Percentiles rank a stretch among this genome's conserved stretches.
Evolutionary conservation across 1,139 yeast genomes (phyloP).

Genomic region (Hemisphaericaspora lyxosophila): DNA sequence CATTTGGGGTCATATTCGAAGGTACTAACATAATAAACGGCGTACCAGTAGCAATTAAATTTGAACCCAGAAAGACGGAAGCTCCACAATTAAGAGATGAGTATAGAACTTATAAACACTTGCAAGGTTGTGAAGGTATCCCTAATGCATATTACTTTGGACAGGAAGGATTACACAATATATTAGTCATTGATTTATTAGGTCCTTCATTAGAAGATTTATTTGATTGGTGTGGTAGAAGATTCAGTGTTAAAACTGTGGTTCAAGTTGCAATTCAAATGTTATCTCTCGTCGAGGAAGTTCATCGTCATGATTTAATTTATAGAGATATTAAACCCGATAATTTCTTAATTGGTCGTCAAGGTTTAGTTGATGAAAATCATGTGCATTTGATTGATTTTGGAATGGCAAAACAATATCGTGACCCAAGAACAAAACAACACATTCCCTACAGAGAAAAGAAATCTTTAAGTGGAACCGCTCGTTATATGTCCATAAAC

Average conservation of each 20-base stretch:
- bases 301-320: slow-evolving; percentile 86
- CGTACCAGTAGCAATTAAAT: slow-evolving; percentile 71
- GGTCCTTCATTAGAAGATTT: slow-evolving; percentile 96
- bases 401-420: slow-evolving; percentile 97
- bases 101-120: slow-evolving; percentile 85
- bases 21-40: slow-evolving; percentile 76
- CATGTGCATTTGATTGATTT: slow-evolving; percentile 74
- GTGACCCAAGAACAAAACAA: slow-evolving; percentile 92
- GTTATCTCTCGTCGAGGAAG: slow-evolving; percentile 82
- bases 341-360: slow-evolving; percentile 82
- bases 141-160: slow-evolving; percentile 97
- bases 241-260: slow-evolving; percentile 83
- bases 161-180: slow-evolving; percentile 94
- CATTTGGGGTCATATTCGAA: slow-evolving; percentile 80
- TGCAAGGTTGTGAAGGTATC: slow-evolving; percentile 78
- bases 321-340: slow-evolving; percentile 97
- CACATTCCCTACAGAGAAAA: slow-evolving; percentile 97
- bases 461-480: slow-evolving; percentile 92
- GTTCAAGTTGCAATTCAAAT: slow-evolving; percentile 90
- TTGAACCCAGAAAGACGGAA: slow-evolving; percentile 92
- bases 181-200: slow-evolving; percentile 84
- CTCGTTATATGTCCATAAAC: slow-evolving; percentile 95
- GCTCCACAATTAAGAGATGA: slow-evolving; percentile 97
- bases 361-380: slow-evolving; percentile 50
- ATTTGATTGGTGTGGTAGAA: slow-evolving; percentile 97